A percentile compares a stretch with the other conserved stretches of the same genome.
Evolutionary conservation across 176 grass and related monocot species (phyloP).

Genomic region (Eragrostis nindensis): DNA sequence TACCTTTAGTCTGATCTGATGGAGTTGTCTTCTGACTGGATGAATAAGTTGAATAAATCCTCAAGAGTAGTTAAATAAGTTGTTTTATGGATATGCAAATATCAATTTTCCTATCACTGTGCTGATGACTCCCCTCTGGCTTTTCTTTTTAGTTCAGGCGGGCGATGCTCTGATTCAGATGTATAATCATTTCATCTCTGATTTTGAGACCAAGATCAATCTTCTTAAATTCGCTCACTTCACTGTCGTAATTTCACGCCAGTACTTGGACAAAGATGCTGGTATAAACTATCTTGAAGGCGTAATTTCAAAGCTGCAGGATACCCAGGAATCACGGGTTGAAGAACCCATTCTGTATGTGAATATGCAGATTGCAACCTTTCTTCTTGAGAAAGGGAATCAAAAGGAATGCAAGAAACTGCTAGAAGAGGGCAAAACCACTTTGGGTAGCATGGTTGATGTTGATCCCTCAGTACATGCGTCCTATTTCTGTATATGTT

Average conservation of each 20-base stretch:
- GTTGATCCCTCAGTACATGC: conserved; percentile 80
- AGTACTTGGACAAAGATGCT: conserved; percentile 78
- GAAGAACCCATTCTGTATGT: conserved; percentile 77
- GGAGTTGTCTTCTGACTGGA: neutral
- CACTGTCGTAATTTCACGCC: conserved; percentile 69
- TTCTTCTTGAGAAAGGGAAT: conserved; percentile 67
- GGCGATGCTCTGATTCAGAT: conserved; percentile 87
- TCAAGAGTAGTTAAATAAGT: neutral
- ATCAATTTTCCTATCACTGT: neutral
- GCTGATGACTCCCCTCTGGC: neutral
- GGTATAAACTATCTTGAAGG: conserved; percentile 80
- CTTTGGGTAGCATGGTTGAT: conserved; percentile 73
- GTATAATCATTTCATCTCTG: conserved; percentile 87
- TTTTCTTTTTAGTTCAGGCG: conserved; percentile 53
- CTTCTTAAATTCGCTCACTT: conserved; percentile 91
- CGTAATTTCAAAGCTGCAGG: conserved; percentile 69
- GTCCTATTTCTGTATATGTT: conserved; percentile 76
- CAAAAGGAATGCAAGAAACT: conserved; percentile 79
- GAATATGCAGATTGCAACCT: conserved; percentile 84
- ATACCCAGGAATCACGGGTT: conserved; percentile 59
- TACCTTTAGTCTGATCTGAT: neutral
- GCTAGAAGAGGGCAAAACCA: conserved; percentile 67
- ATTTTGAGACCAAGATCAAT: conserved; percentile 93
- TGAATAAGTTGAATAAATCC: neutral
- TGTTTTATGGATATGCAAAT: conserved; percentile 2